phyloP scores from a whole-genome alignment of 2,329 filamentous ascomycete genomes.

The Epichloe gansuensis region DNA sequence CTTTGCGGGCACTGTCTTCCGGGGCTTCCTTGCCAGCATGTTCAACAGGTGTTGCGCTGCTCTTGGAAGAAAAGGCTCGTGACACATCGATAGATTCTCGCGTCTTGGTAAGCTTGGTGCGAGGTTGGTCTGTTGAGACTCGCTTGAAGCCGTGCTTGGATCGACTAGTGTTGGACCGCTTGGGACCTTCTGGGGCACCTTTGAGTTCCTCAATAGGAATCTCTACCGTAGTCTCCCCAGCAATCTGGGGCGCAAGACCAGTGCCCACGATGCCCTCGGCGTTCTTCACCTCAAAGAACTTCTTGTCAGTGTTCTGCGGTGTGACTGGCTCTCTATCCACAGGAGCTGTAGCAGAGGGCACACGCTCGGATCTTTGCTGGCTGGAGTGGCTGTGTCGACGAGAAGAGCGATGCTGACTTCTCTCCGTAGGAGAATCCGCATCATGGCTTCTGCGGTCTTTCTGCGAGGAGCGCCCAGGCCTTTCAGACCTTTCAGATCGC shows the following conservation, averaged over 20 bases:
- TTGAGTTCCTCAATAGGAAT: neutral
- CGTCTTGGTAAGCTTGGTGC: slow-evolving; percentile 13
- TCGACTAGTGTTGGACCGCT: slow-evolving; percentile 17
- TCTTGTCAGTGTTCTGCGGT: slow-evolving; percentile 20
- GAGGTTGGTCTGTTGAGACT: slow-evolving; percentile 17
- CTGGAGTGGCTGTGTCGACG: slow-evolving; percentile 30
- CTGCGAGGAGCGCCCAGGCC: slow-evolving; percentile 7
- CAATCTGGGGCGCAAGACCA: slow-evolving; percentile 13
- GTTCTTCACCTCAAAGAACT: slow-evolving; percentile 30
- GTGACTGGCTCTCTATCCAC: slow-evolving; percentile 12
- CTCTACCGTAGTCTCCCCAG: slow-evolving; percentile 11
- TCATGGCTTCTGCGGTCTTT: slow-evolving; percentile 20
- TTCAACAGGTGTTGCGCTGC: slow-evolving; percentile 3
- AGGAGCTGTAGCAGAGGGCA: slow-evolving; percentile 17
- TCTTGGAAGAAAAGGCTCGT: slow-evolving; percentile 1
- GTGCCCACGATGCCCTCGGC: slow-evolving; percentile 21
- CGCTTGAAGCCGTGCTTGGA: slow-evolving; percentile 16
- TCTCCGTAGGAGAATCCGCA: slow-evolving; percentile 18
- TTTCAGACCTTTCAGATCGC: slow-evolving; percentile 3
- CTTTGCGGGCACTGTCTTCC: slow-evolving; percentile 23
- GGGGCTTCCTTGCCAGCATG: slow-evolving; percentile 5
- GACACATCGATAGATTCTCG: slow-evolving; percentile 7
- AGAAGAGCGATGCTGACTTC: slow-evolving; percentile 25
- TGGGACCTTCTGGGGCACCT: slow-evolving; percentile 15
- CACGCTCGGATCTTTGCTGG: slow-evolving; percentile 18